phyloP scores from a whole-genome alignment of 164 flowering plant genomes.

The Liquidambar formosana region DNA sequence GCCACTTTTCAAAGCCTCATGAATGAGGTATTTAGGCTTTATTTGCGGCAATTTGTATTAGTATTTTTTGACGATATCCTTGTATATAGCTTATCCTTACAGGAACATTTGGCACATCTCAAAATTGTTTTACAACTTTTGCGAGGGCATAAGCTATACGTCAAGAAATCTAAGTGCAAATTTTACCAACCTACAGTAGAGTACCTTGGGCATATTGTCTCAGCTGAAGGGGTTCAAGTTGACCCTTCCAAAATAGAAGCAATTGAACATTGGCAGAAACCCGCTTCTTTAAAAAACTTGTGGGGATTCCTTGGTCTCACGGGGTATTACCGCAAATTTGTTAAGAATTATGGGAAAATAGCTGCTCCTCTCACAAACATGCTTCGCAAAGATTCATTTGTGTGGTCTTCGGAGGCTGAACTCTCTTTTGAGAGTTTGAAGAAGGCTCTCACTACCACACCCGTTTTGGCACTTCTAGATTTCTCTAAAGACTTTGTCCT shows the following conservation, averaged over 20 bases:
- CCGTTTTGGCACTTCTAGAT: neutral
- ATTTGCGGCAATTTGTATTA: neutral
- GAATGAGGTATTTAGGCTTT: neutral
- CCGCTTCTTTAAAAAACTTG: neutral
- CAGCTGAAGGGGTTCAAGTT: neutral
- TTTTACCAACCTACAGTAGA: neutral
- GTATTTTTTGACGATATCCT: constrained; percentile 13
- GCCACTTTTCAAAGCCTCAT: neutral
- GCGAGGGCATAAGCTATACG: neutral
- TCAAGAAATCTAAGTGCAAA: neutral
- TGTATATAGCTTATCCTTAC: neutral
- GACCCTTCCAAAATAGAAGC: constrained; percentile 8
- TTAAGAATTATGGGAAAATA: constrained; percentile 2
- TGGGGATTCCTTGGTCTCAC: constrained; percentile 5
- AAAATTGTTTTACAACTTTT: neutral
- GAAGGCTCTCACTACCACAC: neutral
- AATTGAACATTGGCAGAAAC: neutral
- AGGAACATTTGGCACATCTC: constrained; percentile 4
- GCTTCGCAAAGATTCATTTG: neutral
- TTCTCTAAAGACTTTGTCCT: neutral
- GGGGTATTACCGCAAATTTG: constrained; percentile 6
- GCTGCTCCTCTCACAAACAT: neutral
- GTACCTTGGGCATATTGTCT: constrained; percentile 6
- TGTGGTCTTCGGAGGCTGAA: neutral
- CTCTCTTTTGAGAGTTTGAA: neutral